Evolutionary conservation across 331 rosid species (phyloP).

Genomic region (Pyracantha coccinea): DNA sequence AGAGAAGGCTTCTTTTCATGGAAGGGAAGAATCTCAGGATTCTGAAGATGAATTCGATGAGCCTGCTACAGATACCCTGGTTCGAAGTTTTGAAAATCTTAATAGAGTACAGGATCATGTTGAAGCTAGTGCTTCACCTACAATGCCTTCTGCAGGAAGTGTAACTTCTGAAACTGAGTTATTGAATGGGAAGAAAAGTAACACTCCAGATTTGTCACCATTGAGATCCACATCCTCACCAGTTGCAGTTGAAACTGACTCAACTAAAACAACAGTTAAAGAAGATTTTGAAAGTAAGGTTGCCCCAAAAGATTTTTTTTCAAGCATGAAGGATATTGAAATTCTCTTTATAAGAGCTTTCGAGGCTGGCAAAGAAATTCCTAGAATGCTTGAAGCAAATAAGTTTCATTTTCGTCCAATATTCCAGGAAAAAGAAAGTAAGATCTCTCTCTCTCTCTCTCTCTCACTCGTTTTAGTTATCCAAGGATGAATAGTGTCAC

Average conservation of each 20-base stretch:
- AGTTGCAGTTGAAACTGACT: slow-evolving; percentile 35
- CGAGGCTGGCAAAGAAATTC: slow-evolving; percentile 82
- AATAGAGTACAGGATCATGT: slow-evolving; percentile 42
- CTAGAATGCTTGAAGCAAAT: slow-evolving; percentile 97
- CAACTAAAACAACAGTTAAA: slow-evolving; percentile 28
- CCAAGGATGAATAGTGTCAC: background rate
- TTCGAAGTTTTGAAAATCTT: slow-evolving; percentile 65
- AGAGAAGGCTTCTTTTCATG: slow-evolving; percentile 45
- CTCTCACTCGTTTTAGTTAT: background rate
- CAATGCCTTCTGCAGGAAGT: slow-evolving; percentile 30
- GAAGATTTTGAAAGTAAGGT: slow-evolving; percentile 55
- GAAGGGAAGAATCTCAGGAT: slow-evolving; percentile 47
- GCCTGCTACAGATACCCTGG: slow-evolving; percentile 53
- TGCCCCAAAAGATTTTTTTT: slow-evolving; percentile 63
- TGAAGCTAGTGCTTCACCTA: slow-evolving; percentile 34
- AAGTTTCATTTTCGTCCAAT: slow-evolving; percentile 85
- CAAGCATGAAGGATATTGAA: slow-evolving; percentile 76
- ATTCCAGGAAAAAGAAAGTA: slow-evolving; percentile 63
- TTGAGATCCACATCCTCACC: slow-evolving; percentile 27
- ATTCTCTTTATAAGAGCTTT: slow-evolving; percentile 66
- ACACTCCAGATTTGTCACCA: slow-evolving; percentile 47
- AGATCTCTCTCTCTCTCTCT: slow-evolving; percentile 13
- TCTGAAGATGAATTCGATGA: slow-evolving; percentile 89
- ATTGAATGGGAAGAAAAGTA: slow-evolving; percentile 38
- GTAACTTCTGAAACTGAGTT: slow-evolving; percentile 43